These are phyloP conservation scores for Akanthomyces lecanii DNA, from an alignment of 2,329 filamentous ascomycete genomes.

Conservation along the genomic window DNA sequence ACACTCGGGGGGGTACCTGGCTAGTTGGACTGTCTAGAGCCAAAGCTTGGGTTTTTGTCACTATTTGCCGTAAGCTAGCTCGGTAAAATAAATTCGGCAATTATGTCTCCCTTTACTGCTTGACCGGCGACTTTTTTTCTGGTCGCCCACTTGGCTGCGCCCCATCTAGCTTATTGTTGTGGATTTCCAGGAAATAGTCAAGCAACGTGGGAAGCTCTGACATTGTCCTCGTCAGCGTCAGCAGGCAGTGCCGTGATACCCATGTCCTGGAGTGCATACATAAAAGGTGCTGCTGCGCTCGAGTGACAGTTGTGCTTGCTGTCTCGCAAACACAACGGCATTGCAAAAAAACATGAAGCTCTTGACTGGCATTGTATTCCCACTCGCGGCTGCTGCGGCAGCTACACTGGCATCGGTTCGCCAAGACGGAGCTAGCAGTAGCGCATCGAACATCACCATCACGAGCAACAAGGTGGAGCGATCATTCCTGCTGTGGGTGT, in stretches of 20 bases:
- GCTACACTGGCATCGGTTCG: background rate
- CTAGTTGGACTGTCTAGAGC: too few species aligned
- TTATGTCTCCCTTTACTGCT: too few species aligned
- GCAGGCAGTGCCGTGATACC: too few species aligned
- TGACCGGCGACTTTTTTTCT: too few species aligned
- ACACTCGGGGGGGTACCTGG: too few species aligned
- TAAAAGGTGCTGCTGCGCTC: background rate
- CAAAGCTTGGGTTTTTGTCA: too few species aligned
- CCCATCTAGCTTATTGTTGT: background rate
- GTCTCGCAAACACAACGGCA: background rate
- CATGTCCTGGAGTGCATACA: background rate
- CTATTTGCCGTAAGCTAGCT: too few species aligned
- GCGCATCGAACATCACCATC: constrained; percentile 13
- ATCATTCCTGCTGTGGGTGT: constrained; percentile 35
- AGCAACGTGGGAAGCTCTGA: too few species aligned
- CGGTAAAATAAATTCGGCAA: too few species aligned
- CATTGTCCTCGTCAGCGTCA: too few species aligned
- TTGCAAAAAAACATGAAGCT: background rate
- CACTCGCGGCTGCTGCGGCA: background rate
- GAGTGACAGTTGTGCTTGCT: background rate
- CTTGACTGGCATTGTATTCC: background rate
- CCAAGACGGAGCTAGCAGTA: background rate
- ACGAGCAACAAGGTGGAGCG: constrained; percentile 16
- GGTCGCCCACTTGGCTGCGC: too few species aligned
- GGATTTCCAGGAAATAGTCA: background rate